phyloP scores from a whole-genome alignment of 202 grass and related monocot genomes.

The Zoysia matrella region DNA sequence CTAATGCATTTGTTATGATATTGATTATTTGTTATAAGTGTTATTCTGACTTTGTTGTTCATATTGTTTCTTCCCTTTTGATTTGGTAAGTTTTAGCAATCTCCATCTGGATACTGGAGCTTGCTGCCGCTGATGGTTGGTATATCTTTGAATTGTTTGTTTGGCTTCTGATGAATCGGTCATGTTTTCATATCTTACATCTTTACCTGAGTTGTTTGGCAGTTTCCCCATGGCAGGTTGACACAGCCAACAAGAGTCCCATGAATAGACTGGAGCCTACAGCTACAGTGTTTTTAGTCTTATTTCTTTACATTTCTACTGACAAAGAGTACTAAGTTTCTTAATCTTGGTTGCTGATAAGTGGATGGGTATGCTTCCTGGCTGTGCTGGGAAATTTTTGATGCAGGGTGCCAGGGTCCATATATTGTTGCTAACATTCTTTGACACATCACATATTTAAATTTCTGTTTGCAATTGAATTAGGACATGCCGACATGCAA shows the following conservation, averaged over 20 bases:
- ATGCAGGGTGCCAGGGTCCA: neutral
- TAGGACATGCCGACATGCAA: constrained; percentile 44
- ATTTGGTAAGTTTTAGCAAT: constrained; percentile 42
- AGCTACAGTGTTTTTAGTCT: constrained; percentile 23
- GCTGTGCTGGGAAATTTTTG: constrained; percentile 13
- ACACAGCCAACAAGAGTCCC: neutral
- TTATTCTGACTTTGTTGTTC: constrained; percentile 44
- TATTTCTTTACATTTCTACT: constrained; percentile 34
- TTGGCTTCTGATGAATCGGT: constrained; percentile 41
- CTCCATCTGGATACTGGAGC: constrained; percentile 23
- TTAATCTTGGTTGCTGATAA: constrained; percentile 27
- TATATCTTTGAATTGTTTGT: constrained; percentile 45
- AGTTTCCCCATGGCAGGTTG: constrained; percentile 51
- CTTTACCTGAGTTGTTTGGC: constrained; percentile 63
- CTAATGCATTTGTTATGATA: no score
- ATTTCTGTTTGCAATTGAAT: constrained; percentile 49
- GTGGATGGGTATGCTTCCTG: constrained; percentile 6
- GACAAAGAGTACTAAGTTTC: constrained; percentile 37
- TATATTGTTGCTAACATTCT: constrained; percentile 23
- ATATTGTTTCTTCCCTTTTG: constrained; percentile 2
- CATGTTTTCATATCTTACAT: constrained; percentile 40
- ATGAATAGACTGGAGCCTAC: neutral
- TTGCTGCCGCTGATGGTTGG: constrained; percentile 29
- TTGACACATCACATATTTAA: constrained; percentile 22
- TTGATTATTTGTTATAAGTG: no score